A percentile compares a stretch with the other conserved stretches of the same genome.
Evolutionary conservation across 2,329 filamentous ascomycete genomes (phyloP).

Genomic region (Phialophora macrospora): DNA sequence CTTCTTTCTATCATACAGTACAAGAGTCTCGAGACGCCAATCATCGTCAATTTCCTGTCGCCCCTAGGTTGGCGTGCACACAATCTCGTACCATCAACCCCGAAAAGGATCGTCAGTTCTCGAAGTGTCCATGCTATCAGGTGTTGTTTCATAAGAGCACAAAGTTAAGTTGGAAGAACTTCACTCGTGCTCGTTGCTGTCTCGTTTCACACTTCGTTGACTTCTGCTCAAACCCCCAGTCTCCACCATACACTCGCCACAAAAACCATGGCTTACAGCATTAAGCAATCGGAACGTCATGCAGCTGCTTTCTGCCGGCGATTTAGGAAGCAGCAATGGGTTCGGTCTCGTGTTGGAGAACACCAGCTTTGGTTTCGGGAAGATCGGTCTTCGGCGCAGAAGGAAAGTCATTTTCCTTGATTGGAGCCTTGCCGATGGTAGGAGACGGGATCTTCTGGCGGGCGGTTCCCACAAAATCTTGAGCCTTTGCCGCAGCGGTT

Average conservation of each 20-base stretch:
- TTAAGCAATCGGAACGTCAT: conserved; percentile 20
- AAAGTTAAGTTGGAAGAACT: conserved; percentile 2
- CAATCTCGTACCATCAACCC: neutral
- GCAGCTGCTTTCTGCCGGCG: conserved; percentile 8
- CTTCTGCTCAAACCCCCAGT: neutral
- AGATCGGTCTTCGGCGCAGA: conserved; percentile 50
- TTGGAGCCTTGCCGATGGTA: conserved; percentile 41
- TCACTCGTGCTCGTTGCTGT: neutral
- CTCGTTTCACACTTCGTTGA: conserved; percentile 10
- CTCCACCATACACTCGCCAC: neutral
- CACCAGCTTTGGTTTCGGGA: conserved; percentile 15
- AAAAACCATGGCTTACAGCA: conserved; percentile 1
- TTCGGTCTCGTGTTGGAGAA: conserved; percentile 12
- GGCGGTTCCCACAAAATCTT: conserved; percentile 53
- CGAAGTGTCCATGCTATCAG: neutral
- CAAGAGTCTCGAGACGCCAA: conserved; percentile 11
- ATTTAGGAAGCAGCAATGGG: conserved; percentile 3
- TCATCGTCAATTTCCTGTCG: conserved; percentile 6
- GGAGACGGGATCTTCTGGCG: conserved; percentile 42
- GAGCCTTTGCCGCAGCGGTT: conserved; percentile 65
- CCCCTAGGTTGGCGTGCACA: conserved; percentile 7
- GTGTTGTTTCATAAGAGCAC: conserved; percentile 15
- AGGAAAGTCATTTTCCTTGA: conserved; percentile 59
- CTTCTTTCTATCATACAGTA: conserved; percentile 30
- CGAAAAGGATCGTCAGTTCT: conserved; percentile 1